These are phyloP conservation scores for Soucietia sequanensis DNA, from an alignment of 805 yeast species.

Conservation along the genomic window DNA sequence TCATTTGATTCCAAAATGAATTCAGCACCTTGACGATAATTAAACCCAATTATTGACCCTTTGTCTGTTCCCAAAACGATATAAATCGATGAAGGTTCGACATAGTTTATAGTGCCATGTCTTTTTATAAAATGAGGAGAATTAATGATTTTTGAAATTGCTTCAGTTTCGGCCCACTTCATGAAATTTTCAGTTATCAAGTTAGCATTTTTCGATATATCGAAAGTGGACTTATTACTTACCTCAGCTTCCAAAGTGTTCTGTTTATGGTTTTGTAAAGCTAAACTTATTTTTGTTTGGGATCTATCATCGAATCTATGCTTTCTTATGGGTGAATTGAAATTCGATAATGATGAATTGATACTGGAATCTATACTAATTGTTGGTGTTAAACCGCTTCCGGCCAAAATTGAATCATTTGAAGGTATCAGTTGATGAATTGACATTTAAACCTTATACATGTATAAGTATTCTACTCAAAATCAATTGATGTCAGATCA, in stretches of 20 bases:
- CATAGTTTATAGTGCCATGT: conserved; percentile 20
- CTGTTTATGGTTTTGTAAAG: conserved; percentile 6
- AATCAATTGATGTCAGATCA: too few relatives aligned
- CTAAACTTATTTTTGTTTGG: conserved; percentile 25
- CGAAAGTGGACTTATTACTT: not conserved
- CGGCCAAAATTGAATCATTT: too few relatives aligned
- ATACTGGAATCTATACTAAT: too few relatives aligned
- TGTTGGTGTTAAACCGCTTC: too few relatives aligned
- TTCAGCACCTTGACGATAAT: conserved; percentile 60
- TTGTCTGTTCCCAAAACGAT: conserved; percentile 69
- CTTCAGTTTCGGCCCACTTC: conserved; percentile 25
- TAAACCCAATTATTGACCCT: conserved; percentile 67
- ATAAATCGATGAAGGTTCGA: conserved; percentile 29
- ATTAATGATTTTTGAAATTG: conserved; percentile 17
- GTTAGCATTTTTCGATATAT: not conserved
- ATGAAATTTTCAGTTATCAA: conserved; percentile 8
- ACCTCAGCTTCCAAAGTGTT: conserved; percentile 1
- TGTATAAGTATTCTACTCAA: too few relatives aligned
- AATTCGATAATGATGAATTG: not conserved
- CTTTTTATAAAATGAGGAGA: conserved; percentile 19
- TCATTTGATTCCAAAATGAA: conserved; percentile 37
- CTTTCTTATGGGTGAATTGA: conserved; percentile 11
- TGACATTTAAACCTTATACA: too few relatives aligned
- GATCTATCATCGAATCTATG: conserved; percentile 39
- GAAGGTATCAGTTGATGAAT: too few relatives aligned